phyloP scores from a whole-genome alignment of 2,329 filamentous ascomycete species.

The Clonostachys sp. region DNA sequence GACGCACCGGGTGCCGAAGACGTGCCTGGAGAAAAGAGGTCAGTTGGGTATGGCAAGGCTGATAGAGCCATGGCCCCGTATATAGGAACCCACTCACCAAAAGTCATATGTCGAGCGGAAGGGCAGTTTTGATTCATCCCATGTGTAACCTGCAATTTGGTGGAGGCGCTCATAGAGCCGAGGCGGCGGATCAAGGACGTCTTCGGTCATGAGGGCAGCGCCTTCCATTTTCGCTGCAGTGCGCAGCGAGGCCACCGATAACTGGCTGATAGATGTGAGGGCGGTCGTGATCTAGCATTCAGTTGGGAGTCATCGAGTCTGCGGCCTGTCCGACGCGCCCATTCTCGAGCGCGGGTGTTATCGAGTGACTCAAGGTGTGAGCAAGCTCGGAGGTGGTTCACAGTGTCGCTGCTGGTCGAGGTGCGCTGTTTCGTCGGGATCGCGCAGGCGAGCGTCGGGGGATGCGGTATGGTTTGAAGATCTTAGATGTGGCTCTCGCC shows the following conservation, averaged over 20 bases:
- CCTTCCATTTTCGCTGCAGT: constrained; percentile 41
- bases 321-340: constrained; percentile 1
- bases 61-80: neutral
- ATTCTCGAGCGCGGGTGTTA: neutral
- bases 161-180: constrained; percentile 69
- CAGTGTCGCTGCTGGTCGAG: too few relatives aligned
- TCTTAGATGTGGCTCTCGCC: too few relatives aligned
- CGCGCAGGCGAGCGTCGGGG: too few relatives aligned
- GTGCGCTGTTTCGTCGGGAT: too few relatives aligned
- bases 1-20: constrained; percentile 58
- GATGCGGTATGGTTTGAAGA: too few relatives aligned
- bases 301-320: constrained; percentile 1
- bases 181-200: constrained; percentile 57
- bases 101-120: constrained; percentile 77
- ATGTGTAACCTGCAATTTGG: constrained; percentile 70
- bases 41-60: constrained; percentile 2
- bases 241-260: neutral
- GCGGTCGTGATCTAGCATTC: neutral
- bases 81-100: constrained; percentile 54
- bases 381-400: too few relatives aligned
- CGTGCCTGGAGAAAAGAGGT: constrained; percentile 44
- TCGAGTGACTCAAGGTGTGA: too few relatives aligned
- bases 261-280: neutral
- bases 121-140: constrained; percentile 61
- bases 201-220: constrained; percentile 42